Conservation (phyloP, 192 early-diverging fungal species). For the Coemansia nantahalensis region DNA sequence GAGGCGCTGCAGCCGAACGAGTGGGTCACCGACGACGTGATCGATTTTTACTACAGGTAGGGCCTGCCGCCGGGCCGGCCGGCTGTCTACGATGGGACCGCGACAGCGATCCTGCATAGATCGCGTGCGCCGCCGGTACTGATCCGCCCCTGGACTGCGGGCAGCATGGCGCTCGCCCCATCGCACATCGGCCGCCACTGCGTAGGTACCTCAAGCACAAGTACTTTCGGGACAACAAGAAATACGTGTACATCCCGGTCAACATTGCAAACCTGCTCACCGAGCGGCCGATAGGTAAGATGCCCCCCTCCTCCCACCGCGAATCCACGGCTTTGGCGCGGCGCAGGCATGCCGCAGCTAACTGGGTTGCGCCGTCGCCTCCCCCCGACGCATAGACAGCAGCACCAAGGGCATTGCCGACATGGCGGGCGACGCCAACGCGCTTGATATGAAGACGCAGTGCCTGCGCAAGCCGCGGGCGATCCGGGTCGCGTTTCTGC, state of each 20-base stretch:
- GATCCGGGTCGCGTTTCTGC: slow-evolving; percentile 43
- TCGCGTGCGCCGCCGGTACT: too few relatives aligned
- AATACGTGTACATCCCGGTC: slow-evolving; percentile 45
- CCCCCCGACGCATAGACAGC: slow-evolving; percentile 15
- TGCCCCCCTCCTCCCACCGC: too few relatives aligned
- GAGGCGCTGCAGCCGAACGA: slow-evolving; percentile 42
- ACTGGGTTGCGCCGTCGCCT: not conserved
- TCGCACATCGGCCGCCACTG: too few relatives aligned
- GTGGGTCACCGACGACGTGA: slow-evolving; percentile 50
- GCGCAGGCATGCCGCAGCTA: too few relatives aligned
- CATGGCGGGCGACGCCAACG: slow-evolving; percentile 38
- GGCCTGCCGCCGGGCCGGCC: too few relatives aligned
- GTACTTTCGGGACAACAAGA: slow-evolving; percentile 42
- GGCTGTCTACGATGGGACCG: too few relatives aligned
- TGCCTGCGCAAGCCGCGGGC: slow-evolving; percentile 27
- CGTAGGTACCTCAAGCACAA: slow-evolving; percentile 38
- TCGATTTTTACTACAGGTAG: slow-evolving; percentile 50
- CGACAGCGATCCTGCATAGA: too few relatives aligned
- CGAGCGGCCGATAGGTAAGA: slow-evolving; percentile 30
- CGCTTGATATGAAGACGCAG: slow-evolving; percentile 33
- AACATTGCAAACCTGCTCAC: slow-evolving; percentile 41
- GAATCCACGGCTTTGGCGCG: too few relatives aligned
- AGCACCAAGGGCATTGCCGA: slow-evolving; percentile 22
- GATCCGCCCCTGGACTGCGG: too few relatives aligned
- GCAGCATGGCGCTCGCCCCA: not conserved